These are phyloP conservation scores for Mantamonas sphyraenae DNA, from an alignment of 78 protist species.

Conservation along the genomic window DNA sequence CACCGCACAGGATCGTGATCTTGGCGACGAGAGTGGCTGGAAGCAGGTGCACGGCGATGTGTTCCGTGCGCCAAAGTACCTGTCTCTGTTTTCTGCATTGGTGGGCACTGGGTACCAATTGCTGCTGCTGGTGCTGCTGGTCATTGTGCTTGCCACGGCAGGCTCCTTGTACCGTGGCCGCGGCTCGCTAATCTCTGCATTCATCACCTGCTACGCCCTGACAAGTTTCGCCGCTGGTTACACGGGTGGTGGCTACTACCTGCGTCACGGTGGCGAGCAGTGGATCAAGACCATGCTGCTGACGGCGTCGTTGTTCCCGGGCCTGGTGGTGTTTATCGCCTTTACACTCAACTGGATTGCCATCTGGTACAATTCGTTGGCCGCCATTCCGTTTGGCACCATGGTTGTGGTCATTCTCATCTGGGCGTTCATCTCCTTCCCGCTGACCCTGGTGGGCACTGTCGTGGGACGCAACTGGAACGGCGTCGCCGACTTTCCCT, in stretches of 20 bases:
- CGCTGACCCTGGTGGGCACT: conserved; percentile 78
- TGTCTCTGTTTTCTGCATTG: conserved; percentile 35
- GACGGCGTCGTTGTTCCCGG: conserved; percentile 50
- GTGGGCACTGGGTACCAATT: conserved; percentile 67
- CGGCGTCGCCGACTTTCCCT: conserved; percentile 17
- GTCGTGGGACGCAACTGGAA: conserved; percentile 56
- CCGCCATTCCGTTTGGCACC: conserved; percentile 30
- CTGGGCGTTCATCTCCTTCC: conserved; percentile 59
- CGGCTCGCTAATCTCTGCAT: conserved; percentile 37
- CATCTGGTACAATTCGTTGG: conserved; percentile 22
- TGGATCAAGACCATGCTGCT: conserved; percentile 64
- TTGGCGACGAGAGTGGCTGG: conserved; percentile 70
- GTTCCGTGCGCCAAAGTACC: conserved; percentile 57
- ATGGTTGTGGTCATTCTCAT: conserved; percentile 23
- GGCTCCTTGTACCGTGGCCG: conserved; percentile 18
- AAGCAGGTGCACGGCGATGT: conserved; percentile 74
- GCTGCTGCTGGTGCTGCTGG: not conserved
- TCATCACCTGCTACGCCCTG: conserved; percentile 41
- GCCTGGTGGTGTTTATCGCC: not conserved
- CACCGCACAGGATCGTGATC: not conserved
- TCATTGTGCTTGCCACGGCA: not conserved
- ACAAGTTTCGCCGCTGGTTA: conserved; percentile 49
- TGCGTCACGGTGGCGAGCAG: conserved; percentile 16
- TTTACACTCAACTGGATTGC: conserved; percentile 59
- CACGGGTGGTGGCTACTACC: conserved; percentile 28